Base-by-base conservation (phyloP, 1,284 basidiomycete genomes). In the Porodaedalea pini region DNA sequence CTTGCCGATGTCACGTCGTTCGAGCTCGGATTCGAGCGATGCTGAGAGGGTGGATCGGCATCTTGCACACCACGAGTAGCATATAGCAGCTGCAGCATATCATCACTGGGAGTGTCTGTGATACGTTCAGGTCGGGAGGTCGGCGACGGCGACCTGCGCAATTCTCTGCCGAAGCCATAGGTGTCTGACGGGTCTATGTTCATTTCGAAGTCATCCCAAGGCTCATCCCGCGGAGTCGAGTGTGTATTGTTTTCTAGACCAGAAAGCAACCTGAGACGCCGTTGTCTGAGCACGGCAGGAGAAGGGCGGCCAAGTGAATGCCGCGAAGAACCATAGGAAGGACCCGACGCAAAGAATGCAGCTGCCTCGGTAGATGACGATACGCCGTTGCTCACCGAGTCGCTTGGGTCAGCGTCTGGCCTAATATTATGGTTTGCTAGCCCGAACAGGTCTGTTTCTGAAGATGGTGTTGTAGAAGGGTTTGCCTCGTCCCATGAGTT, bases 331-430 rank as follows among this genome's bases (percentile, higher is more conserved):
- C 37, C 56, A 37, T 31, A 37, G 17, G 27, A 36, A 32, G 31
- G 44, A 17, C 45, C 31, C 10, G 57, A 59, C 25, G 57, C 57
- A 51, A 59, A 59, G 57, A 41, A 59, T 19, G 52, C 57, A 25
- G 57, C 57, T 25, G 53, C 45, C 19, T 59, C 57, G 11, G 53
- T 50, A 3, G 57, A 59, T 21, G 50, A 47, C 25, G 43, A 17
- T 7, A 49, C 27, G 10, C 2, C 52, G 11, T 44, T 34, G 27
- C 40, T 34, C 21, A n/a, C n/a, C 7, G n/a, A 21, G n/a, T 52
- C 37, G 10, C 10, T 27, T 19, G 2, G 13, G 31, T 21, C n/a
- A 4, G 13, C 15, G 17, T 54, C 41, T 25, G 13, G 36, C n/a
- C 52, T 36, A 21, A 36, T 15, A 19, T 36, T n/a, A 21, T 32